Evolutionary conservation across 148 eudicot genomes (phyloP).

Genomic region (Selenicereus undatus): DNA sequence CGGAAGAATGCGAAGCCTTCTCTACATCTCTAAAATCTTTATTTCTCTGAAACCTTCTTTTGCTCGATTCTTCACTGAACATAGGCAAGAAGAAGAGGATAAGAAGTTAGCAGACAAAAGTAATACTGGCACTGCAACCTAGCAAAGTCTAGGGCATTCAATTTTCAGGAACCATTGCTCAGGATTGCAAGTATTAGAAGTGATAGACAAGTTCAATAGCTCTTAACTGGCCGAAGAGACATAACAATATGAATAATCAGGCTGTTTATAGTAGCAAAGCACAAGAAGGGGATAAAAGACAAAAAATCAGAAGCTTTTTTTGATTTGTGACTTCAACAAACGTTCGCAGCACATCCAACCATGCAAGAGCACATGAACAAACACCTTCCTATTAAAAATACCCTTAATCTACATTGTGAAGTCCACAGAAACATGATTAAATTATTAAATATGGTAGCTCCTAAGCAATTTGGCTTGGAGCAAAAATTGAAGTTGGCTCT

Average conservation of each 20-base stretch:
- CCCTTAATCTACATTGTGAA: background rate
- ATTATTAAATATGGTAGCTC: slow-evolving; percentile 12
- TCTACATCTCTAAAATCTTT: slow-evolving; percentile 64
- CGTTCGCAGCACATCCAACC: background rate
- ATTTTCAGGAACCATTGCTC: background rate
- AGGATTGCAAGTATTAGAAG: background rate
- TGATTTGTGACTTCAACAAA: background rate
- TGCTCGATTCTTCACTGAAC: slow-evolving; percentile 69
- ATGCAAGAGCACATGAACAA: background rate
- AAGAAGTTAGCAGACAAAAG: background rate
- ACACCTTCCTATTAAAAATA: background rate
- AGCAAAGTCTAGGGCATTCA: background rate
- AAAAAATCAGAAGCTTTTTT: background rate
- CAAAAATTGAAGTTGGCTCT: background rate
- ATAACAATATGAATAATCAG: background rate
- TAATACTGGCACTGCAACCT: background rate
- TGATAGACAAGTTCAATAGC: background rate
- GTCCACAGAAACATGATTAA: background rate
- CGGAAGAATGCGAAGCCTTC: slow-evolving; percentile 44
- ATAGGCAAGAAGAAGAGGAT: slow-evolving; percentile 13
- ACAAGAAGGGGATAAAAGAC: background rate
- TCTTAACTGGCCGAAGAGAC: background rate
- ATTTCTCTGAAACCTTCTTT: slow-evolving; percentile 60
- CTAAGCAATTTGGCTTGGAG: background rate
- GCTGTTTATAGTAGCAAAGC: background rate